These are phyloP conservation scores for Phytophthora megakarya DNA, from an alignment of 352 stramenopile species.

Conservation along the genomic window DNA sequence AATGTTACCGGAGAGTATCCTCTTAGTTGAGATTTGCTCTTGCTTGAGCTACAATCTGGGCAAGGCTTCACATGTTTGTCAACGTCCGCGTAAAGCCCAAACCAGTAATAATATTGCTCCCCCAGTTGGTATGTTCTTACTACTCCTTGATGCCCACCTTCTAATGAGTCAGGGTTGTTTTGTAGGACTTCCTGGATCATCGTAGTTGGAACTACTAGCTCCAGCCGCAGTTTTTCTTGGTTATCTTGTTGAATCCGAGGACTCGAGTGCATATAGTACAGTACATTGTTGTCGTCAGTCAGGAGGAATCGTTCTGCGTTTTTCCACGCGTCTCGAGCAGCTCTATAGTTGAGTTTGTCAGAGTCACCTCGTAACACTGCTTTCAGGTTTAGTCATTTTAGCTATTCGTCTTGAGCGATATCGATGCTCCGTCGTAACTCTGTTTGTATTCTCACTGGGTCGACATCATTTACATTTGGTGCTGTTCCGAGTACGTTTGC, in stretches of 20 bases:
- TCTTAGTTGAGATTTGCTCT: background rate
- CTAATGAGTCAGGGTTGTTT: slow-evolving; percentile 11
- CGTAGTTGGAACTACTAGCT: too few species aligned
- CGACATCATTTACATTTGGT: background rate
- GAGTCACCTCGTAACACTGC: background rate
- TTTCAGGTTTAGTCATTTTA: slow-evolving; percentile 9
- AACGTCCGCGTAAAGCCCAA: slow-evolving; percentile 8
- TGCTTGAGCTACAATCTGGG: slow-evolving; percentile 3
- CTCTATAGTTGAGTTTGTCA: background rate
- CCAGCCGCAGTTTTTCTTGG: too few species aligned
- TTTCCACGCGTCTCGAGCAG: background rate
- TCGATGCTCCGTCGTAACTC: slow-evolving; percentile 9
- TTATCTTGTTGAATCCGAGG: too few species aligned
- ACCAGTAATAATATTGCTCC: slow-evolving; percentile 1
- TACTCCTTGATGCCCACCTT: slow-evolving; percentile 11
- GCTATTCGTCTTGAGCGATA: slow-evolving; percentile 2
- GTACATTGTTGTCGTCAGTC: slow-evolving; percentile 9
- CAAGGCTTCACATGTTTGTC: background rate
- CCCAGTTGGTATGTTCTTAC: background rate
- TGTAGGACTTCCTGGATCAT: slow-evolving; percentile 14
- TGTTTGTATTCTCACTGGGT: slow-evolving; percentile 7
- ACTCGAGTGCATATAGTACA: background rate
- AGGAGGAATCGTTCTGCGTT: slow-evolving; percentile 1
- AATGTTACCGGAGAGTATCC: background rate
- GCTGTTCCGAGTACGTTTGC: too few species aligned